Evolutionary conservation across 805 yeast species (phyloP).

Genomic region (Candida xiaguanensis): DNA sequence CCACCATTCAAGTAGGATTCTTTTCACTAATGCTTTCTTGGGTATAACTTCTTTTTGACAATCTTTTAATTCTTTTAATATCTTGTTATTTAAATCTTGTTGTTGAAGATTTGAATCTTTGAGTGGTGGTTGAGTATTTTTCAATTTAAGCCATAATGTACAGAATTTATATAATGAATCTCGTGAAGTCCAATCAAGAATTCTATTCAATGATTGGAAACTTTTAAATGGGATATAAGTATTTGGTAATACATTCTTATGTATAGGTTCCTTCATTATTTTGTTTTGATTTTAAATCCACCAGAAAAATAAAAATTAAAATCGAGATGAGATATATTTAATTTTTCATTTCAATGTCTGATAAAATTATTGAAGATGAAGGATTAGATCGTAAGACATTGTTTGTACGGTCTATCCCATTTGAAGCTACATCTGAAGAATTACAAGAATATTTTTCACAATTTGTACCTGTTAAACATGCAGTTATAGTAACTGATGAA

Average conservation of each 20-base stretch:
- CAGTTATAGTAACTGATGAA: constrained; percentile 80
- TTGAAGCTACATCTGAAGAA: constrained; percentile 75
- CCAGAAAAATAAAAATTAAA: not conserved
- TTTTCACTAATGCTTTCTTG: constrained; percentile 38
- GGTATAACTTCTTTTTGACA: constrained; percentile 12
- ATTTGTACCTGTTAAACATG: constrained; percentile 92
- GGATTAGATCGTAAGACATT: constrained; percentile 59
- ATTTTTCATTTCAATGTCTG: too few species aligned
- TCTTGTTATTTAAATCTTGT: constrained; percentile 18
- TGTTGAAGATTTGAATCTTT: constrained; percentile 15
- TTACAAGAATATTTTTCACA: constrained; percentile 83
- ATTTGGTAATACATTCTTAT: constrained; percentile 32
- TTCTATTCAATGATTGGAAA: constrained; percentile 15
- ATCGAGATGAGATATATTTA: too few species aligned
- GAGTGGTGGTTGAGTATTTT: constrained; percentile 24
- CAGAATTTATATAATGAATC: constrained; percentile 28
- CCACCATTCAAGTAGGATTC: constrained; percentile 50
- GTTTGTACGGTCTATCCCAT: constrained; percentile 84
- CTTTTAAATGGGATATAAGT: constrained; percentile 34
- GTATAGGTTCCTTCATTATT: constrained; percentile 2
- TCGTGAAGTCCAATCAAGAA: constrained; percentile 29
- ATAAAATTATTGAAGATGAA: too few species aligned
- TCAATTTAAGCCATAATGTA: constrained; percentile 33
- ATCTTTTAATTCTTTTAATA: constrained; percentile 14
- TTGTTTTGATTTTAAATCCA: not conserved